These are phyloP conservation scores for Breynia disticha DNA, from an alignment of 441 rosid genomes.

Conservation along the genomic window DNA sequence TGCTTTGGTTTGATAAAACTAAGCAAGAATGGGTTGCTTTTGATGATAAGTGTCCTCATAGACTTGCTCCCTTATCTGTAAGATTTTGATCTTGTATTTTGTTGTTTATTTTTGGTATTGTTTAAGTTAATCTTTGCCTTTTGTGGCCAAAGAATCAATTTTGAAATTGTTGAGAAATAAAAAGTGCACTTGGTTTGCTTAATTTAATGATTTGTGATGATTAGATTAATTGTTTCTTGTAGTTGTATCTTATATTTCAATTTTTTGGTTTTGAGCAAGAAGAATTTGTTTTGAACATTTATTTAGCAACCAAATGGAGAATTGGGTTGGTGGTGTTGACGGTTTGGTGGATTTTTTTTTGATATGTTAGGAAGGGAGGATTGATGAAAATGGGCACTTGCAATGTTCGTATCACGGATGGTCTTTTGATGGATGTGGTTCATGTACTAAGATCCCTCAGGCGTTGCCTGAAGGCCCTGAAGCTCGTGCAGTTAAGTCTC, in stretches of 20 bases:
- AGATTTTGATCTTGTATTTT: slow-evolving; percentile 16
- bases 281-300: background rate
- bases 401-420: slow-evolving; percentile 98
- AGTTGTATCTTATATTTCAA: too few species aligned
- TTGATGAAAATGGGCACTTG: slow-evolving; percentile 81
- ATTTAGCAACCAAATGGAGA: background rate
- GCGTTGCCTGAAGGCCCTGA: slow-evolving; percentile 80
- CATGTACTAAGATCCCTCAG: slow-evolving; percentile 78
- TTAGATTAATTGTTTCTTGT: too few species aligned
- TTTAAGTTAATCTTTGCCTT: slow-evolving; percentile 5
- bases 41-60: slow-evolving; percentile 82
- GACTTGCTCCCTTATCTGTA: slow-evolving; percentile 85
- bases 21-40: slow-evolving; percentile 64
- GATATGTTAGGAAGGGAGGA: slow-evolving; percentile 60
- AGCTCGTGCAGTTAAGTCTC: slow-evolving; percentile 74
- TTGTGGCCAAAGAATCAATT: background rate
- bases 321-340: background rate
- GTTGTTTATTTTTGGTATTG: background rate
- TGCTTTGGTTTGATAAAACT: slow-evolving; percentile 63
- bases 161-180: too few species aligned
- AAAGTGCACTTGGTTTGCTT: too few species aligned
- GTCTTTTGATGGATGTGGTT: slow-evolving; percentile 86
- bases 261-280: too few species aligned
- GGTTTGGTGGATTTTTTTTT: slow-evolving; percentile 7
- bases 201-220: too few species aligned